A percentile compares a stretch with the other conserved stretches of the same genome.
Conservation (phyloP, 345 rosid genomes). For the Eucalyptus albens region DNA sequence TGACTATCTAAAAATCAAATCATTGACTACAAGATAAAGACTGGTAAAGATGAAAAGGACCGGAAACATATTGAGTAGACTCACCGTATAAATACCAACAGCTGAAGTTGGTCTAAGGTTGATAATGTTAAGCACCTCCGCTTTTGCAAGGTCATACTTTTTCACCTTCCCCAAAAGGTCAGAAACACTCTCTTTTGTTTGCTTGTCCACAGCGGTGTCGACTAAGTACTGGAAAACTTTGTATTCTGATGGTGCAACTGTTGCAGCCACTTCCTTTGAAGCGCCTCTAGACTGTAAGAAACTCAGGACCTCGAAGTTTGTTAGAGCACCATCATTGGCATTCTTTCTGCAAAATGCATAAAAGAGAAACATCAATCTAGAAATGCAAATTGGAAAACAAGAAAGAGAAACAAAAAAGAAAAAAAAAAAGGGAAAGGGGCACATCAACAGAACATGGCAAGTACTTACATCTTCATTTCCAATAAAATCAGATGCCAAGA, state of each 20-base stretch:
- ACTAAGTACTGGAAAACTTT: constrained; percentile 72
- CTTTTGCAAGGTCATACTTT: constrained; percentile 54
- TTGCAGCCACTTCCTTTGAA: constrained; percentile 52
- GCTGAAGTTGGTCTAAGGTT: constrained; percentile 39
- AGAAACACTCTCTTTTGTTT: constrained; percentile 39
- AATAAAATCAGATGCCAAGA: background rate
- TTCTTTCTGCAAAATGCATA: constrained; percentile 36
- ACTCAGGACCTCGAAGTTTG: constrained; percentile 69
- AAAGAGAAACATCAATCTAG: background rate
- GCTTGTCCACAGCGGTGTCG: constrained; percentile 44
- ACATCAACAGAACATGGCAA: background rate
- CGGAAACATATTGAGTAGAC: background rate
- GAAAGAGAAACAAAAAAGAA: background rate
- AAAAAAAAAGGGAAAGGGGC: background rate
- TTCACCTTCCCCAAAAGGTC: constrained; percentile 41
- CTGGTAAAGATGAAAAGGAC: background rate
- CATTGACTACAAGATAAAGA: background rate
- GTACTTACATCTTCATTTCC: background rate
- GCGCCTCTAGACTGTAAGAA: constrained; percentile 69
- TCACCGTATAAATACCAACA: constrained; percentile 52
- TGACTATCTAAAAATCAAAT: background rate
- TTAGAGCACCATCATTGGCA: constrained; percentile 57
- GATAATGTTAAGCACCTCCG: constrained; percentile 69
- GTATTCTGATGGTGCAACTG: constrained; percentile 52
- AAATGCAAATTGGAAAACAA: background rate